Evolutionary conservation across 495 filamentous ascomycete species (phyloP).

Genomic region (Xylaria acuta): DNA sequence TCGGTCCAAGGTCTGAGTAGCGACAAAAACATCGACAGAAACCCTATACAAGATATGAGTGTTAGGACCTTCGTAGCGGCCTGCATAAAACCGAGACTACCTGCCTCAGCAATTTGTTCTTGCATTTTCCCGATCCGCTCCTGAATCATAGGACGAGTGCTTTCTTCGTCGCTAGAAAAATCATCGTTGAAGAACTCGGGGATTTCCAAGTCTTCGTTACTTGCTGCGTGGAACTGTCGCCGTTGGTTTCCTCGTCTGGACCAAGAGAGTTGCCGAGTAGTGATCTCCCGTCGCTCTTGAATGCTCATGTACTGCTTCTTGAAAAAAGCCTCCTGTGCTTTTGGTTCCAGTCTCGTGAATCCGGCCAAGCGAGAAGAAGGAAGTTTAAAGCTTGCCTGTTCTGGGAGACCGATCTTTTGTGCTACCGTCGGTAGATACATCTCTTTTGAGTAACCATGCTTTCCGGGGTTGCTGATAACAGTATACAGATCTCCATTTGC

Average conservation of each 20-base stretch:
- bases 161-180: constrained; percentile 1
- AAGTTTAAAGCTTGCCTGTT: constrained; percentile 16
- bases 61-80: not conserved
- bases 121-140: not conserved
- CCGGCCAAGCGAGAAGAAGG: not conserved
- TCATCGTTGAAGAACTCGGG: not conserved
- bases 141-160: not conserved
- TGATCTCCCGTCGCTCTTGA: not conserved
- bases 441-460: constrained; percentile 12
- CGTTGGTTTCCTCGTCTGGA: not conserved
- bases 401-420: constrained; percentile 29
- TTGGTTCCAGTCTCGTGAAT: constrained; percentile 1
- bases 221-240: not conserved
- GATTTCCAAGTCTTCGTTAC: not conserved
- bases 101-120: not conserved
- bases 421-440: constrained; percentile 15
- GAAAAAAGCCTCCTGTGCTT: constrained; percentile 28
- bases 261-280: not conserved
- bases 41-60: not conserved
- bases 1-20: constrained; percentile 27
- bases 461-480: constrained; percentile 37
- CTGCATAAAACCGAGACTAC: not conserved
- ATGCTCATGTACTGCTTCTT: constrained; percentile 27
- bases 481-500: constrained; percentile 39
- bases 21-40: not conserved